Percentiles rank a stretch among this genome's conserved stretches.
phyloP scores from a whole-genome alignment of 805 yeast genomes.

The Wickerhamiella alocasiicola region DNA sequence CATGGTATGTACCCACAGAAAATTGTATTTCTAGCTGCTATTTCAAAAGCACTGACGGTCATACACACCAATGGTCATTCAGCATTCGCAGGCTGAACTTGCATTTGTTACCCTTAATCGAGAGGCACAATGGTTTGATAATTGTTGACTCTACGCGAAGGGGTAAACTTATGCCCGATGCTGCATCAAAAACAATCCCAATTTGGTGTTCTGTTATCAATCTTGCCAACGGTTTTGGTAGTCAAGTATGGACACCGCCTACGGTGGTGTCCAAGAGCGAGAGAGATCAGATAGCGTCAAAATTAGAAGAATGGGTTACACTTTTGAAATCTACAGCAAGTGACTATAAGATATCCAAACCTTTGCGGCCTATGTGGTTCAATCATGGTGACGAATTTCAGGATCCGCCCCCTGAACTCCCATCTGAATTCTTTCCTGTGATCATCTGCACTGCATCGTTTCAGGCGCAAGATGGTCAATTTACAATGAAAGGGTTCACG shows the following conservation, averaged over 20 bases:
- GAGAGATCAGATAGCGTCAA: conserved; percentile 35
- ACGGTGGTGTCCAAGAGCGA: conserved; percentile 48
- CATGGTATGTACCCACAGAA: conserved; percentile 60
- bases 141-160: conserved; percentile 77
- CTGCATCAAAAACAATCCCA: conserved; percentile 75
- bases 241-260: conserved; percentile 37
- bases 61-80: conserved; percentile 68
- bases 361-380: conserved; percentile 58
- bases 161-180: conserved; percentile 78
- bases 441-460: conserved; percentile 51
- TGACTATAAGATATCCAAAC: conserved; percentile 32
- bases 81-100: conserved; percentile 61
- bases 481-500: conserved; percentile 34
- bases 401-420: conserved; percentile 26
- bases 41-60: conserved; percentile 90
- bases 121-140: conserved; percentile 32
- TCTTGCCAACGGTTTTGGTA: conserved; percentile 34
- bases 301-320: conserved; percentile 38
- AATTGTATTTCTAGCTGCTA: conserved; percentile 40
- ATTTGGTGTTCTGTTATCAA: conserved; percentile 83
- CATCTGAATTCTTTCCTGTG: conserved; percentile 32
- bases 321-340: conserved; percentile 33
- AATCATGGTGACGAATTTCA: conserved; percentile 41
- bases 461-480: conserved; percentile 47
- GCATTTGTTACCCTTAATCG: conserved; percentile 46